Conservation (phyloP, 1,139 yeast genomes). For the Protomyces lactucae-debilis region DNA sequence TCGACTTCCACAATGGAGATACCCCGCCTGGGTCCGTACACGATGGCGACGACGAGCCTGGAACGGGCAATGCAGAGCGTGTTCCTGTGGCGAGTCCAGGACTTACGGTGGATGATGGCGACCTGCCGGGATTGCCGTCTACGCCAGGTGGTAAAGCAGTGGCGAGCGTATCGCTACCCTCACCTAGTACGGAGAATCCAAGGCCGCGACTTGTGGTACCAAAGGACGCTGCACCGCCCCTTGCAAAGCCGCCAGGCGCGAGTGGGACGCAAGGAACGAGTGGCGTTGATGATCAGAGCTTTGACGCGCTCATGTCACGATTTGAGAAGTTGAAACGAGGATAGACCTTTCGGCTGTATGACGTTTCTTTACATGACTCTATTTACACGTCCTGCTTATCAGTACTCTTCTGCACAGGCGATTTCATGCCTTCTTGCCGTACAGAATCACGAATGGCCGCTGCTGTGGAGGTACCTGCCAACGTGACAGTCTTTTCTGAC, state of each 20-base stretch:
- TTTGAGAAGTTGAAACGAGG: conserved; percentile 27
- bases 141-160: conserved; percentile 9
- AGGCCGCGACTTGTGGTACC: conserved; percentile 29
- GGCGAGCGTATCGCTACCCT: conserved; percentile 29
- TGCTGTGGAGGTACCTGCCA: background rate
- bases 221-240: conserved; percentile 19
- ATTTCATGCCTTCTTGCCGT: background rate
- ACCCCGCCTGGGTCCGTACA: conserved; percentile 39
- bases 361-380: background rate
- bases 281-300: conserved; percentile 34
- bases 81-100: background rate
- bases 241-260: conserved; percentile 27
- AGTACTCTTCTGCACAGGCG: background rate
- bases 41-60: conserved; percentile 32
- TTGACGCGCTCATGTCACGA: conserved; percentile 45
- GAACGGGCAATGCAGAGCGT: conserved; percentile 17
- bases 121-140: background rate
- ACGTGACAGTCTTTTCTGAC: background rate
- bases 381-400: background rate
- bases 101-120: background rate
- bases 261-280: conserved; percentile 35
- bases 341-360: background rate
- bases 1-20: conserved; percentile 47
- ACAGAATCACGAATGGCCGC: background rate
- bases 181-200: conserved; percentile 29